These are phyloP conservation scores for Mycena albidolilacea DNA, from an alignment of 768 basidiomycete genomes.

Conservation along the genomic window DNA sequence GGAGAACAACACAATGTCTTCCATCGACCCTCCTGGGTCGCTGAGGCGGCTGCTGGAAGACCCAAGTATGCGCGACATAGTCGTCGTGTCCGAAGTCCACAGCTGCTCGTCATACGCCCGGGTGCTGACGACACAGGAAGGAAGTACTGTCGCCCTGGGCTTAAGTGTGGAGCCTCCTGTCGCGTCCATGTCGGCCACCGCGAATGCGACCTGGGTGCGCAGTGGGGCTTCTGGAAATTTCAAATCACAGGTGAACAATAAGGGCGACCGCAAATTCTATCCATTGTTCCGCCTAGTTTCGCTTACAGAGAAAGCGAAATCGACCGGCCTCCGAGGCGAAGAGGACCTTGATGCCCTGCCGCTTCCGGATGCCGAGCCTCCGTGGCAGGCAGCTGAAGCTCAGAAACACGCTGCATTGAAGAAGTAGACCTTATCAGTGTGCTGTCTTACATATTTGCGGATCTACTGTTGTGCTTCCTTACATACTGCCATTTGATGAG, in stretches of 20 bases:
- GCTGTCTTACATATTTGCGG: too few species aligned
- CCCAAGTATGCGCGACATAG: conserved; percentile 41
- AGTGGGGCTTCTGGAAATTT: conserved; percentile 46
- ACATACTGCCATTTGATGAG: too few species aligned
- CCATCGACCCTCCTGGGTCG: conserved; percentile 45
- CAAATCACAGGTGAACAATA: conserved; percentile 42
- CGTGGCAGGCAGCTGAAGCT: not conserved
- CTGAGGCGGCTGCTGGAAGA: conserved; percentile 49
- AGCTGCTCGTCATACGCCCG: conserved; percentile 51
- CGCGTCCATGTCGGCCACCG: conserved; percentile 35
- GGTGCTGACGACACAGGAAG: conserved; percentile 40
- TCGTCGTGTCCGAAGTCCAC: conserved; percentile 53
- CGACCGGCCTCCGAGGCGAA: conserved; percentile 34
- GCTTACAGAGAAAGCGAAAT: conserved; percentile 40
- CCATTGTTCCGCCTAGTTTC: conserved; percentile 51
- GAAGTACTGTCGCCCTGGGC: conserved; percentile 45
- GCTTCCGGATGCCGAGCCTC: conserved; percentile 24
- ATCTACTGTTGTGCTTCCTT: too few species aligned
- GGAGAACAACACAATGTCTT: conserved; percentile 46
- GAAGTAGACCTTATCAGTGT: conserved; percentile 8
- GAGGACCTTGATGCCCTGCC: not conserved
- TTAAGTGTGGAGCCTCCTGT: conserved; percentile 43
- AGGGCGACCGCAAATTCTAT: conserved; percentile 44
- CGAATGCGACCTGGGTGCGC: conserved; percentile 44
- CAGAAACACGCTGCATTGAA: not conserved